Evolutionary conservation across 2,329 filamentous ascomycete species (phyloP), one percentile per base, ranked within the genome.

Genomic region (Metarhizium sp.): DNA sequence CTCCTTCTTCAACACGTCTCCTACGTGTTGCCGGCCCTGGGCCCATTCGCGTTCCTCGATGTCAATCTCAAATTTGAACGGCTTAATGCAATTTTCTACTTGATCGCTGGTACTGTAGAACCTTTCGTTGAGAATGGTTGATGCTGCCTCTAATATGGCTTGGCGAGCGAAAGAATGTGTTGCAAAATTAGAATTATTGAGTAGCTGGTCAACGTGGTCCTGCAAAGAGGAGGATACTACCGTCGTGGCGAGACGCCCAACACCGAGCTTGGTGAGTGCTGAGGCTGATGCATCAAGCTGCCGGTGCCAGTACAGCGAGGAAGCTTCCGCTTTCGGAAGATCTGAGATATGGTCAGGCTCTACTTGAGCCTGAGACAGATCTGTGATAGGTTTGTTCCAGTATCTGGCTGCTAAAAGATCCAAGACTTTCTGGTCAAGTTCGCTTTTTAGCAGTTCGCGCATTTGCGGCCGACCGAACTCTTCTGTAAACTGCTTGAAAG

Each of bases 31-130:
- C 52, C 92, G 80, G 0, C 91, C 92, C 58, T 88, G 84, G 3
- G 78, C 71, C 94, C 94, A 99, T 69, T 99, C 95, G 7, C 84
- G 78, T 43, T 92, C 88, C 65, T 96, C 90, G 48, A 99, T 85
- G 63, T 99, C 94, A 57, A 99, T 95, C 59, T 96, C 91, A 62
- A 92, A 97, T 69, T 99, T 99, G 77, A 92, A 99, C 0, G 95
- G 94, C 71, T 99, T 99, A 72, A 99, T 95, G 68, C 92, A 99
- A 67, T 97, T 97, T 71, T 99, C 94, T 1, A 99, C 89, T 72
- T 97, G 94, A 65, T 99, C 95, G 59, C 89, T 94, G 1, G 95
- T 99, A 71, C 92, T 94, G 73, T 96, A 97, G 60, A 95, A 96
- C 14, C 92, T 81, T 65, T 99, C 94, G 61, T 94, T 94, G 13